Evolutionary conservation across 805 yeast species (phyloP).

Genomic region (Teunomyces cretensis): DNA sequence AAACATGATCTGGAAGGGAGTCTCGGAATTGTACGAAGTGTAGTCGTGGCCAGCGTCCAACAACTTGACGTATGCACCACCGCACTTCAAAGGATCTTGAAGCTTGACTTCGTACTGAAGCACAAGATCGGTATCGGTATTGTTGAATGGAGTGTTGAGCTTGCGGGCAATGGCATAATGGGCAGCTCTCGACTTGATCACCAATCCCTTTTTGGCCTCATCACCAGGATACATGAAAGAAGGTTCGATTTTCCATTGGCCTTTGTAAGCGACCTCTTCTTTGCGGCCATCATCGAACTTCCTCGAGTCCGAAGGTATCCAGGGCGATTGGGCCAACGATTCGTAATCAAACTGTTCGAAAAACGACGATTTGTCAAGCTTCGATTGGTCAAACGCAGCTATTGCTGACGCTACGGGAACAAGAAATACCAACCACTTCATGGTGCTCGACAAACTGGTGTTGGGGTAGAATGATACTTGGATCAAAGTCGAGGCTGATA

Average conservation of each 20-base stretch:
- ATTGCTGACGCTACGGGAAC: neutral
- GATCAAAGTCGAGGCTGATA: neutral
- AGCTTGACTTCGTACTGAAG: conserved; percentile 87
- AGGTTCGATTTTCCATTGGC: conserved; percentile 76
- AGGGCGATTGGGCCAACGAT: conserved; percentile 25
- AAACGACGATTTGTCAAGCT: conserved; percentile 44
- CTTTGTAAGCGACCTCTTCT: conserved; percentile 60
- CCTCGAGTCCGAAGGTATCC: conserved; percentile 56
- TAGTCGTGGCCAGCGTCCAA: conserved; percentile 45
- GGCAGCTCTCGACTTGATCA: conserved; percentile 71
- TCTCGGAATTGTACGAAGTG: conserved; percentile 55
- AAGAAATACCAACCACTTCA: neutral
- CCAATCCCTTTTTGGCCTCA: conserved; percentile 70
- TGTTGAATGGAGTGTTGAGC: conserved; percentile 58
- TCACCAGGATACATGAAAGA: conserved; percentile 53
- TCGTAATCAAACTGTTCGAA: conserved; percentile 60
- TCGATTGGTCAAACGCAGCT: neutral
- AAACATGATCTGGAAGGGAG: conserved; percentile 86
- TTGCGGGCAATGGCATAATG: conserved; percentile 77
- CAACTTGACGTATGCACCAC: conserved; percentile 87
- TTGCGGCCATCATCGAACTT: conserved; percentile 29
- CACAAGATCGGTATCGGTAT: conserved; percentile 65
- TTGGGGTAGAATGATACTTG: too few species aligned
- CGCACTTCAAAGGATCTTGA: conserved; percentile 77
- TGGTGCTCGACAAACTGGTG: too few species aligned